Evolutionary conservation across 768 basidiomycete species (phyloP).

Genomic region (Saitozyma podzolica): DNA sequence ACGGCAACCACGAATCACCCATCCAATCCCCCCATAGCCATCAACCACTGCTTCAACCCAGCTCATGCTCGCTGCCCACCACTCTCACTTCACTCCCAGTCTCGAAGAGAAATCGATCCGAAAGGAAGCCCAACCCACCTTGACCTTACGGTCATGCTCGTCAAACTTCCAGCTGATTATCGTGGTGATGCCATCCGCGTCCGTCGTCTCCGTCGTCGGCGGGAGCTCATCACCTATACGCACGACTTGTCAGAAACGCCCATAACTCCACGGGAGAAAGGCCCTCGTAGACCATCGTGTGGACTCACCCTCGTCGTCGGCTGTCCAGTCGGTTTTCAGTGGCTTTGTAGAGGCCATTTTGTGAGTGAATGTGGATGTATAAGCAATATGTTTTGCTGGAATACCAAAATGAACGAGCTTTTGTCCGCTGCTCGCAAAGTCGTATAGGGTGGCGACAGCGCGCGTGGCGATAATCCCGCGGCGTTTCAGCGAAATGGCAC

Average conservation of each 20-base stretch:
- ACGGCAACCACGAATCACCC: neutral
- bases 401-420: no score
- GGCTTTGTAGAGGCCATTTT: constrained; percentile 4
- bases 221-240: constrained; percentile 40
- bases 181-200: constrained; percentile 83
- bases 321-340: constrained; percentile 43
- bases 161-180: constrained; percentile 78
- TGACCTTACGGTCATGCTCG: constrained; percentile 92
- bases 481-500: no score
- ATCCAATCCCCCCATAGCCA: neutral
- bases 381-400: no score
- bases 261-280: neutral
- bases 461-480: no score
- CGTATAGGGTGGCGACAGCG: no score
- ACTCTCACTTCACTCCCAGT: no score
- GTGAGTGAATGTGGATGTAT: neutral
- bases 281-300: no score
- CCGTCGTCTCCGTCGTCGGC: constrained; percentile 65
- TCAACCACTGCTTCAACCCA: neutral
- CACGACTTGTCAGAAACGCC: neutral
- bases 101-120: no score
- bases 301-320: constrained; percentile 31
- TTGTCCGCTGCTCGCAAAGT: no score
- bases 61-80: no score
- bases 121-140: constrained; percentile 58